Evolutionary conservation across 2,329 filamentous ascomycete species (phyloP).

Genomic region (Arthrinium puccinioides): DNA sequence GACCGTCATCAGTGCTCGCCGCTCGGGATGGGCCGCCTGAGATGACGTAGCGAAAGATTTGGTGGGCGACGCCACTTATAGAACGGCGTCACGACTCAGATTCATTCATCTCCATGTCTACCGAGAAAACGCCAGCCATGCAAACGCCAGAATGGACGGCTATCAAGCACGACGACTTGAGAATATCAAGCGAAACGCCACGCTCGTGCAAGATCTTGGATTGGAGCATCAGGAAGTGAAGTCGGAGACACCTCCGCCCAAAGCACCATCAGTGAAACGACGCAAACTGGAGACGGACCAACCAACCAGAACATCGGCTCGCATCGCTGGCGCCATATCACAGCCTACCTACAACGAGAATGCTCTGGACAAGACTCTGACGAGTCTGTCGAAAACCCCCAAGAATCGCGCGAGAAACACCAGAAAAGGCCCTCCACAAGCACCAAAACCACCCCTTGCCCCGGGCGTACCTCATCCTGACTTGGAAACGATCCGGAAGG

Average conservation of each 20-base stretch:
- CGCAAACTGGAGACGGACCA: conserved; percentile 24
- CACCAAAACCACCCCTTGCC: too few species aligned
- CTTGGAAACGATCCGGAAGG: conserved; percentile 15
- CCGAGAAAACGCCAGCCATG: too few species aligned
- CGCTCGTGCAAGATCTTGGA: conserved; percentile 37
- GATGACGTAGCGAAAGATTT: too few species aligned
- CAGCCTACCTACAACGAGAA: conserved; percentile 29
- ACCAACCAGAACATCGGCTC: conserved; percentile 37
- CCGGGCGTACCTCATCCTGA: conserved; percentile 5
- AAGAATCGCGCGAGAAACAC: neutral
- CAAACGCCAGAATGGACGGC: conserved; percentile 14
- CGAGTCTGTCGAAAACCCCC: conserved; percentile 1
- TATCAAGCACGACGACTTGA: conserved; percentile 37
- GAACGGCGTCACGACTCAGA: neutral
- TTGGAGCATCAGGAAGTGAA: conserved; percentile 24
- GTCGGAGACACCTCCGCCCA: conserved; percentile 3
- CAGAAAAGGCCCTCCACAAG: neutral
- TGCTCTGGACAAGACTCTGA: conserved; percentile 2
- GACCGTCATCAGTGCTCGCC: too few species aligned
- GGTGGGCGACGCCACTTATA: too few species aligned
- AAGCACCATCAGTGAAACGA: conserved; percentile 27
- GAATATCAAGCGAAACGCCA: conserved; percentile 42
- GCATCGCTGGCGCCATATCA: conserved; percentile 31
- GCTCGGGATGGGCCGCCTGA: too few species aligned
- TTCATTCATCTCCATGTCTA: too few species aligned